Base-by-base conservation (phyloP, 345 rosid genomes). In the Acer campestre region DNA sequence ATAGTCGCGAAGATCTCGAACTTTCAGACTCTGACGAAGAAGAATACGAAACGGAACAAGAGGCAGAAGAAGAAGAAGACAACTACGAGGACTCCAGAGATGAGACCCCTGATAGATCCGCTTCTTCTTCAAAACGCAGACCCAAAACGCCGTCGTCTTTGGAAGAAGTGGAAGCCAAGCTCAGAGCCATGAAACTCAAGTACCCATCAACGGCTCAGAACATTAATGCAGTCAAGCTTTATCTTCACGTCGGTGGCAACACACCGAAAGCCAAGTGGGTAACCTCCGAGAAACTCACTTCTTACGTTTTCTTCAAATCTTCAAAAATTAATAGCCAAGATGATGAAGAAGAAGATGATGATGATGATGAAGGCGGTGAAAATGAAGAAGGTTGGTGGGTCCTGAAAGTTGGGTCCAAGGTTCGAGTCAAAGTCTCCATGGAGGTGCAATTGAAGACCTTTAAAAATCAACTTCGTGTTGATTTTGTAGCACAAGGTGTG, bases 251-350 rank as follows among this genome's bases (percentile, higher is more conserved):
- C 75, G 93, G 91, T 27, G 93, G 93, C 3, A 88, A 91, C 84
- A 87, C 95, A 44, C 94, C 97, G 0, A 93, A 87, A 77, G 95
- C 97, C 69, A 93, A 90, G 80, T 93, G 97, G 97, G 80, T 91
- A 27, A 82, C 86, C 8, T 89, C 92, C 48, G 95, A 93, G 81
- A 93, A 86, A 42, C 71, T 86, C 42, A 65, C 97, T 40, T 79
- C 86, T 44, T 93, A 91, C 66, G 82, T 77, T 18, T 91, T 93
- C 81, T 22, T 85, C 16, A 93, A 89, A 77, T 86, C 88, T 7
- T 78, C 91, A 4, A 78, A 74, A 75, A 68, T 75, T 4, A 51
- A 77, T 55, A n/a, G 22, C 58, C 74, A 38, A 12, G 81, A 76
- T 0, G 86, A 78, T 18, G 88, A 82, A 0, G 90, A 84, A 2